These are phyloP conservation scores for Mollisiaceae sp. DNA, from an alignment of 2,329 filamentous ascomycete genomes.

Conservation along the genomic window DNA sequence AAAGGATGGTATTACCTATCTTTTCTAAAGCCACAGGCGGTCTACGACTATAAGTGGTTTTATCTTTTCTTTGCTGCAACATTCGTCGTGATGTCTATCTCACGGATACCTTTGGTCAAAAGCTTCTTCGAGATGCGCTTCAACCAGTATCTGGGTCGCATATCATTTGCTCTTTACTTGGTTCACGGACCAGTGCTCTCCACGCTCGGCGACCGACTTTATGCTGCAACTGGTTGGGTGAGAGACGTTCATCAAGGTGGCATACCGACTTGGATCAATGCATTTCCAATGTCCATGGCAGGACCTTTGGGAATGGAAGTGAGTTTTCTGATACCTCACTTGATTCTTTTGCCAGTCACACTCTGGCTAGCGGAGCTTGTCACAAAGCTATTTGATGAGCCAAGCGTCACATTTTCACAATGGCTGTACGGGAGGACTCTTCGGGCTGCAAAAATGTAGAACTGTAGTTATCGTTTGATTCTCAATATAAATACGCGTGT, in stretches of 20 bases:
- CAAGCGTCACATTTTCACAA: constrained; percentile 60
- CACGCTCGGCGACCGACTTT: constrained; percentile 66
- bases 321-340: constrained; percentile 62
- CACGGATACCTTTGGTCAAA: constrained; percentile 63
- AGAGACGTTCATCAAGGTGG: constrained; percentile 54
- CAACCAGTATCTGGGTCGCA: constrained; percentile 65
- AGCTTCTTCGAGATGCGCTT: constrained; percentile 63
- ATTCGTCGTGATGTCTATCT: constrained; percentile 60
- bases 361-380: constrained; percentile 62
- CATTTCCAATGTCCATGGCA: constrained; percentile 65
- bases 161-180: constrained; percentile 68
- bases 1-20: constrained; percentile 53
- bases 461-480: neutral
- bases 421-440: constrained; percentile 57
- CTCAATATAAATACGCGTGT: neutral
- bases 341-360: constrained; percentile 64
- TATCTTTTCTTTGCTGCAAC: constrained; percentile 66
- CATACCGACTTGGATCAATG: constrained; percentile 61
- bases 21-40: constrained; percentile 67
- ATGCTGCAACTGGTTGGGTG: constrained; percentile 63
- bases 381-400: constrained; percentile 64
- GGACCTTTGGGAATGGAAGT: constrained; percentile 68
- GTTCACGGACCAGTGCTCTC: constrained; percentile 67
- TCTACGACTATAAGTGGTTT: constrained; percentile 72
- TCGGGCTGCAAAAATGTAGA: neutral